phyloP scores from a whole-genome alignment of 768 basidiomycete genomes.

The Leccinum longicurvipes region DNA sequence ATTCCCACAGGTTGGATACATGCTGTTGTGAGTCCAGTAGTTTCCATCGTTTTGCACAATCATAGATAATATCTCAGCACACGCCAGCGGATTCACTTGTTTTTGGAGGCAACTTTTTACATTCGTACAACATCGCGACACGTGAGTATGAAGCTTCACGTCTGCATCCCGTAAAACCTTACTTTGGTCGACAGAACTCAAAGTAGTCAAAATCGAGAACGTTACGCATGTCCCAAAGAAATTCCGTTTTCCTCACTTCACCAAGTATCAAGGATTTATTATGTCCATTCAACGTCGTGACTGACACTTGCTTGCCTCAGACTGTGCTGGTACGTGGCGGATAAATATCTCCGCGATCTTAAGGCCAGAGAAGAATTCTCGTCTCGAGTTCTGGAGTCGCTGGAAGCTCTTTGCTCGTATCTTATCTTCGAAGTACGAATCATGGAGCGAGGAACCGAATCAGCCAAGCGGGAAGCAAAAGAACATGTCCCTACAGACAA shows the following conservation, averaged over 20 bases:
- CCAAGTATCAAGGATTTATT: slow-evolving; percentile 47
- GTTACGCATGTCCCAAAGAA: slow-evolving; percentile 90
- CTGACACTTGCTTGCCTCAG: slow-evolving; percentile 36
- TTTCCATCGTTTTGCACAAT: neutral
- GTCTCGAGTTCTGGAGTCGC: slow-evolving; percentile 63
- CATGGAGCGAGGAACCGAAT: slow-evolving; percentile 69
- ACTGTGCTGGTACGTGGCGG: slow-evolving; percentile 88
- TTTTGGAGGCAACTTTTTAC: slow-evolving; percentile 96
- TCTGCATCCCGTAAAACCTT: slow-evolving; percentile 8
- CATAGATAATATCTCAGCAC: slow-evolving; percentile 47
- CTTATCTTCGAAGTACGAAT: slow-evolving; percentile 72
- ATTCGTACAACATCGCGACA: slow-evolving; percentile 83
- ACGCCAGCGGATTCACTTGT: slow-evolving; percentile 92
- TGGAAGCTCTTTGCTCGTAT: slow-evolving; percentile 71
- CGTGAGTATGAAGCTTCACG: slow-evolving; percentile 49
- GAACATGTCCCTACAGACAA: slow-evolving; percentile 80
- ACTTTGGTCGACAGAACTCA: slow-evolving; percentile 57
- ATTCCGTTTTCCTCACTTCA: slow-evolving; percentile 82
- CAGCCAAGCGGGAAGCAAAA: slow-evolving; percentile 70
- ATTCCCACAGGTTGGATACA: slow-evolving; percentile 98
- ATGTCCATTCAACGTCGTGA: slow-evolving; percentile 8
- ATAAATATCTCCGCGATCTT: slow-evolving; percentile 73
- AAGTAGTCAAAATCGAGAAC: slow-evolving; percentile 88
- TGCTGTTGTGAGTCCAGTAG: slow-evolving; percentile 68
- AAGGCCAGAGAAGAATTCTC: slow-evolving; percentile 52